Evolutionary conservation across 129 eudicot genomes (phyloP).

Genomic region (Pulicaria dysenterica): DNA sequence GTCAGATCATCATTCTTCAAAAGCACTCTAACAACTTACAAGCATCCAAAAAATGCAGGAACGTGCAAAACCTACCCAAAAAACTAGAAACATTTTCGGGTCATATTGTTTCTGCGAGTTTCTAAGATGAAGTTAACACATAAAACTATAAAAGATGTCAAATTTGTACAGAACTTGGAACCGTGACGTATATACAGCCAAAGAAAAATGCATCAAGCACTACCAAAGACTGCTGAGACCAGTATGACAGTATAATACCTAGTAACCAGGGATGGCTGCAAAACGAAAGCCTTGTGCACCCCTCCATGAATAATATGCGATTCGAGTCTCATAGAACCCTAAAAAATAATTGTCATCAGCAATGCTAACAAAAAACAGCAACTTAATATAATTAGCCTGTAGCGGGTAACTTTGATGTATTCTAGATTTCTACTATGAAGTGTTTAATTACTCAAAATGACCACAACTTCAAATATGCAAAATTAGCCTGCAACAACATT

Average conservation of each 20-base stretch:
- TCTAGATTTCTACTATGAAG: too few relatives aligned
- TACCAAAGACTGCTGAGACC: not conserved
- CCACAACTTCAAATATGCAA: not conserved
- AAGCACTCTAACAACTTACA: constrained; percentile 4
- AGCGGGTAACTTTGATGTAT: too few relatives aligned
- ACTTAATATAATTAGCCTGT: too few relatives aligned
- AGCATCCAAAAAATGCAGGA: constrained; percentile 1
- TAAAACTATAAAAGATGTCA: not conserved
- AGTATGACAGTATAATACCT: constrained; percentile 16
- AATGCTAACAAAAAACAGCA: constrained; percentile 4
- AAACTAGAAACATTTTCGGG: not conserved
- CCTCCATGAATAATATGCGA: constrained; percentile 96
- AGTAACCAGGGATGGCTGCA: constrained; percentile 84
- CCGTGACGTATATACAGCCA: constrained; percentile 20
- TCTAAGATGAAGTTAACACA: not conserved
- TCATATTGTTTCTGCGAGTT: not conserved
- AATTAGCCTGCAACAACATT: not conserved
- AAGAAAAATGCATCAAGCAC: not conserved
- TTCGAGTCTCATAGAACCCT: constrained; percentile 94
- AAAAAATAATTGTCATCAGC: constrained; percentile 23
- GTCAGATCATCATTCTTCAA: not conserved
- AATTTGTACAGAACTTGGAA: constrained; percentile 28
- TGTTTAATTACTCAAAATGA: too few relatives aligned
- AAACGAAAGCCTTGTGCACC: constrained; percentile 87
- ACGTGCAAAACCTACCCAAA: not conserved